Conservation (phyloP, 2,329 filamentous ascomycete species). For the Penicillium italicum region DNA sequence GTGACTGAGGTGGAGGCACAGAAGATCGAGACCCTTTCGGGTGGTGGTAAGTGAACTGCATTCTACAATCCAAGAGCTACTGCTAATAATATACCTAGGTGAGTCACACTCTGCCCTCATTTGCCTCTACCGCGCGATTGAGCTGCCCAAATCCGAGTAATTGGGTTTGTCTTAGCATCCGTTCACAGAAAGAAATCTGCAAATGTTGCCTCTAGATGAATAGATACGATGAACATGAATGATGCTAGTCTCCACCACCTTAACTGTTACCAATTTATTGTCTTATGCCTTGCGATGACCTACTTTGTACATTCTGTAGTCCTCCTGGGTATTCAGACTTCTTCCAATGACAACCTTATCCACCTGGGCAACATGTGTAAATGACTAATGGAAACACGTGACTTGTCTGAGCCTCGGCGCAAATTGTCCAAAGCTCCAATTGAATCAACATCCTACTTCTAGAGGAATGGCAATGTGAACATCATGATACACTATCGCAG, state of each 20-base stretch:
- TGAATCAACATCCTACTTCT: not conserved
- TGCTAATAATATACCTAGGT: constrained; percentile 32
- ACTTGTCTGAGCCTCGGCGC: not conserved
- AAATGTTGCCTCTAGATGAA: constrained; percentile 22
- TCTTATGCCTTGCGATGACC: not conserved
- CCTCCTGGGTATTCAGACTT: not conserved
- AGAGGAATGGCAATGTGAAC: constrained; percentile 20
- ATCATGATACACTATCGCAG: constrained; percentile 28
- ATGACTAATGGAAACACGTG: constrained; percentile 1
- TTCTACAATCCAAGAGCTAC: constrained; percentile 5
- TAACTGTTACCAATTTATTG: not conserved
- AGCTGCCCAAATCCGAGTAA: constrained; percentile 44
- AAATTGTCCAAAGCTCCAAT: not conserved
- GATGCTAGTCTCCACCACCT: constrained; percentile 5
- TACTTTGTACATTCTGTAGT: not conserved
- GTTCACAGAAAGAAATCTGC: constrained; percentile 3
- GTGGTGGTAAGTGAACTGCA: constrained; percentile 62
- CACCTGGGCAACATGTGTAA: not conserved
- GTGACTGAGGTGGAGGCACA: constrained; percentile 87
- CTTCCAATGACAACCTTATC: not conserved
- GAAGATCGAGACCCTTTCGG: constrained; percentile 84
- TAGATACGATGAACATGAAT: constrained; percentile 26
- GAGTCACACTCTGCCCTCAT: constrained; percentile 52
- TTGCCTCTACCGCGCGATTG: constrained; percentile 50
- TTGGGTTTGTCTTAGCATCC: not conserved